phyloP scores from a whole-genome alignment of 2,329 filamentous ascomycete species.

The Claviceps monticola region DNA sequence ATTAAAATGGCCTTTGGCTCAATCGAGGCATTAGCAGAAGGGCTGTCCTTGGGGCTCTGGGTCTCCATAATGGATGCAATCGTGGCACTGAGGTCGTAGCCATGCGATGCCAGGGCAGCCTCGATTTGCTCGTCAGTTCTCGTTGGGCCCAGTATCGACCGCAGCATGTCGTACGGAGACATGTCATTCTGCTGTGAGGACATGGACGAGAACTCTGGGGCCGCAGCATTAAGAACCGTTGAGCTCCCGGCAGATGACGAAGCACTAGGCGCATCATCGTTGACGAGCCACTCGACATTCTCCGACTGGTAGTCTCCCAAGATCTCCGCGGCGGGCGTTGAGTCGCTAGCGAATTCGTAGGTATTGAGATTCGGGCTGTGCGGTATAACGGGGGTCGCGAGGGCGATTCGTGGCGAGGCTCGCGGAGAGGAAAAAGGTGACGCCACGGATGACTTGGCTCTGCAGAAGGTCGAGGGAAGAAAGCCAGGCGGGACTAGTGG shows the following conservation, averaged over 20 bases:
- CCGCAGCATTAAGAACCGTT: slow-evolving; percentile 62
- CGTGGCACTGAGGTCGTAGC: slow-evolving; percentile 86
- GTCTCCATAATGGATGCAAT: slow-evolving; percentile 78
- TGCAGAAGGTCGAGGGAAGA: slow-evolving; percentile 57
- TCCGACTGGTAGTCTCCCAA: slow-evolving; percentile 87
- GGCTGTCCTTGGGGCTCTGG: slow-evolving; percentile 30
- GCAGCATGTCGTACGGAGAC: slow-evolving; percentile 95
- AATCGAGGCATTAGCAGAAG: slow-evolving; percentile 23
- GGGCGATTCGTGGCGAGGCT: slow-evolving; percentile 79
- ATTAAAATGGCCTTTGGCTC: slow-evolving; percentile 61
- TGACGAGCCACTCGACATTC: slow-evolving; percentile 94
- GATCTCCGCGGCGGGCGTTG: slow-evolving; percentile 66
- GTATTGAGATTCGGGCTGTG: slow-evolving; percentile 89
- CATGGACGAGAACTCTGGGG: slow-evolving; percentile 58
- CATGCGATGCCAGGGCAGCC: slow-evolving; percentile 72
- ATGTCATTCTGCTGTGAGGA: slow-evolving; percentile 66
- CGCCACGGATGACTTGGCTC: slow-evolving; percentile 63
- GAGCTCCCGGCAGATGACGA: slow-evolving; percentile 58
- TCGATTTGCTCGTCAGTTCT: slow-evolving; percentile 92
- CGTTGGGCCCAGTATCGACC: slow-evolving; percentile 81
- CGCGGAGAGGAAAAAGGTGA: slow-evolving; percentile 92
- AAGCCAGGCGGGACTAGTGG: slow-evolving; percentile 78
- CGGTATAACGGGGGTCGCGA: slow-evolving; percentile 80
- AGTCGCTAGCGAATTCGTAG: slow-evolving; percentile 82
- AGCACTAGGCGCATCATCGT: slow-evolving; percentile 69